Conservation (phyloP, 2,329 filamentous ascomycete genomes). For the Diplodia mutila region DNA sequence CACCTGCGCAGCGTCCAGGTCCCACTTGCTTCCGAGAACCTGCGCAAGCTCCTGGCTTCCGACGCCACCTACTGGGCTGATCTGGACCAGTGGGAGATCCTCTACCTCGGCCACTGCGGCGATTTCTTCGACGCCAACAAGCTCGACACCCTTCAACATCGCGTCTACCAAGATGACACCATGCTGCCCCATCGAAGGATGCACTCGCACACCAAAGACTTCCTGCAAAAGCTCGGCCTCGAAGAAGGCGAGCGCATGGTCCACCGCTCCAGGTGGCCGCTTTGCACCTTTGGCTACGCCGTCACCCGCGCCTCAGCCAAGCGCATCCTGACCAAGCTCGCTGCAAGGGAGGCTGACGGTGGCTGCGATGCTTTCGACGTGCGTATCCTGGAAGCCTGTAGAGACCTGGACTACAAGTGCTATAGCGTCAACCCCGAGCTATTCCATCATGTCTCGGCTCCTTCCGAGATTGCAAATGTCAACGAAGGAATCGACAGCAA, state of each 20-base stretch:
- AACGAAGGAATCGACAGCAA: slow-evolving; percentile 28
- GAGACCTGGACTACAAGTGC: slow-evolving; percentile 41
- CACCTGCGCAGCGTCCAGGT: slow-evolving; percentile 41
- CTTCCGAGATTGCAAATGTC: slow-evolving; percentile 39
- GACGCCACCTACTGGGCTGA: slow-evolving; percentile 41
- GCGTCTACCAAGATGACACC: slow-evolving; percentile 37
- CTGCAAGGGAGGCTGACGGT: slow-evolving; percentile 16
- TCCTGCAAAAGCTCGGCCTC: slow-evolving; percentile 36
- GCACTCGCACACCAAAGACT: slow-evolving; percentile 36
- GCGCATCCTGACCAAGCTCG: slow-evolving; percentile 35
- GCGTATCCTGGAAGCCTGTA: slow-evolving; percentile 43
- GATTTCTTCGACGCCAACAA: slow-evolving; percentile 36
- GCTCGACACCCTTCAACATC: slow-evolving; percentile 30
- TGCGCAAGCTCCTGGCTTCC: slow-evolving; percentile 34
- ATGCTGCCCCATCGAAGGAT: slow-evolving; percentile 33
- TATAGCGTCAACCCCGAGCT: slow-evolving; percentile 45
- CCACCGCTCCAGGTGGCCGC: slow-evolving; percentile 40
- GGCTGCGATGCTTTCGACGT: slow-evolving; percentile 45
- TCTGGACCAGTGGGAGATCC: slow-evolving; percentile 40
- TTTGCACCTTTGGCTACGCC: slow-evolving; percentile 49
- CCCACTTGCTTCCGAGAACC: slow-evolving; percentile 36
- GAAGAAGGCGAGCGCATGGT: slow-evolving; percentile 37
- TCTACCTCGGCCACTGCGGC: slow-evolving; percentile 49
- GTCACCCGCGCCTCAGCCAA: slow-evolving; percentile 40
- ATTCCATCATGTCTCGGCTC: slow-evolving; percentile 44